phyloP scores from a whole-genome alignment of 805 yeast genomes.

The Saccharomyces paradoxus region DNA sequence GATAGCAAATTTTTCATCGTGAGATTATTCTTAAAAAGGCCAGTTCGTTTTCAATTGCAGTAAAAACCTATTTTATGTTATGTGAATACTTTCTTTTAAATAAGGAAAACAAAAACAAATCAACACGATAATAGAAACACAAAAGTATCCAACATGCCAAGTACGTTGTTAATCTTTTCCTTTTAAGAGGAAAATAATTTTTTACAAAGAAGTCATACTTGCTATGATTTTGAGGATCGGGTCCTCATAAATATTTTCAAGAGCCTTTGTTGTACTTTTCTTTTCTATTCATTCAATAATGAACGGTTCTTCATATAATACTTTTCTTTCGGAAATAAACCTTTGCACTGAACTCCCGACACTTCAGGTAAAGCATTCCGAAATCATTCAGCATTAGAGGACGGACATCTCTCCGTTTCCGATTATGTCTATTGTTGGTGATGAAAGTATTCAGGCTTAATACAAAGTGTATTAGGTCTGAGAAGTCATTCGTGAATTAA shows the following conservation, averaged over 20 bases:
- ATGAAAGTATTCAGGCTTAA: neutral
- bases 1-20: neutral
- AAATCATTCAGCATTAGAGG: neutral
- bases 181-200: neutral
- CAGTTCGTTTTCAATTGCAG: neutral
- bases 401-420: neutral
- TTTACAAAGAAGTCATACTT: neutral
- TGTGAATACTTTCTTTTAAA: neutral
- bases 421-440: neutral
- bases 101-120: no score
- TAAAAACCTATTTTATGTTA: no score
- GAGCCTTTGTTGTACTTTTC: neutral
- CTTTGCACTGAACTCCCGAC: conserved; percentile 77
- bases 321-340: neutral
- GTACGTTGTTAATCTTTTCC: conserved; percentile 8
- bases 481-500: neutral
- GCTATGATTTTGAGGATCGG: conserved; percentile 50
- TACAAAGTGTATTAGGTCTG: neutral
- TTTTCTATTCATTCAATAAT: neutral
- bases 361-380: conserved; percentile 46
- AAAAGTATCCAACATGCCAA: conserved; percentile 11
- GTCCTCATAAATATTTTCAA: conserved; percentile 43
- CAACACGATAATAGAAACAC: neutral
- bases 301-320: neutral
- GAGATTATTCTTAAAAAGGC: neutral